phyloP scores from a whole-genome alignment of 1,284 basidiomycete genomes.

The Ustilago nuda region DNA sequence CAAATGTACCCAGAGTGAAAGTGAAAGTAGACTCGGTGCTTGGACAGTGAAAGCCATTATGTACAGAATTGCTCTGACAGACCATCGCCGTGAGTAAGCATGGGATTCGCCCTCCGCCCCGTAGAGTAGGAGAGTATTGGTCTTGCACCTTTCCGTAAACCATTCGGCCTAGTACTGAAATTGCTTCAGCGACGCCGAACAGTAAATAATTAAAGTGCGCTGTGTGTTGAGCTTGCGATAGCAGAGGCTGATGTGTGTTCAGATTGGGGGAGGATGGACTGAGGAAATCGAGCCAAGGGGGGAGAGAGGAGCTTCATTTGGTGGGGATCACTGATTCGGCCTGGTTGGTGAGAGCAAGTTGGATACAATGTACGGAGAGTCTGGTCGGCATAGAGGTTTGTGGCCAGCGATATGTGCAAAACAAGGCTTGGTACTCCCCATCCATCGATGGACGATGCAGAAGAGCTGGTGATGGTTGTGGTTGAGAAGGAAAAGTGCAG shows the following conservation, averaged over 20 bases:
- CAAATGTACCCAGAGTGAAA: slow-evolving; percentile 57
- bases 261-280: not conserved
- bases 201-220: slow-evolving; percentile 42
- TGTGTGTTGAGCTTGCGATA: not conserved
- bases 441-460: no score
- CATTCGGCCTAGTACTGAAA: slow-evolving; percentile 20
- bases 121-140: slow-evolving; percentile 23
- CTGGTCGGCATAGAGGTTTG: not conserved
- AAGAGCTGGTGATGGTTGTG: not conserved
- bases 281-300: not conserved
- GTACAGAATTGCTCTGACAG: slow-evolving; percentile 7
- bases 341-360: not conserved
- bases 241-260: not conserved
- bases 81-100: slow-evolving; percentile 56
- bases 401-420: not conserved
- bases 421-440: no score
- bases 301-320: not conserved
- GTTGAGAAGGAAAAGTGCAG: not conserved
- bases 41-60: slow-evolving; percentile 45
- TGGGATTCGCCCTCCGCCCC: slow-evolving; percentile 39
- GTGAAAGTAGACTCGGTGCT: slow-evolving; percentile 58
- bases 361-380: not conserved
- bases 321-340: not conserved
- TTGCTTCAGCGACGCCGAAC: slow-evolving; percentile 13
- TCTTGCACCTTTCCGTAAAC: slow-evolving; percentile 61